These are phyloP conservation scores for Silene noctiflora DNA, from an alignment of 179 eudicot genomes.

Conservation along the genomic window DNA sequence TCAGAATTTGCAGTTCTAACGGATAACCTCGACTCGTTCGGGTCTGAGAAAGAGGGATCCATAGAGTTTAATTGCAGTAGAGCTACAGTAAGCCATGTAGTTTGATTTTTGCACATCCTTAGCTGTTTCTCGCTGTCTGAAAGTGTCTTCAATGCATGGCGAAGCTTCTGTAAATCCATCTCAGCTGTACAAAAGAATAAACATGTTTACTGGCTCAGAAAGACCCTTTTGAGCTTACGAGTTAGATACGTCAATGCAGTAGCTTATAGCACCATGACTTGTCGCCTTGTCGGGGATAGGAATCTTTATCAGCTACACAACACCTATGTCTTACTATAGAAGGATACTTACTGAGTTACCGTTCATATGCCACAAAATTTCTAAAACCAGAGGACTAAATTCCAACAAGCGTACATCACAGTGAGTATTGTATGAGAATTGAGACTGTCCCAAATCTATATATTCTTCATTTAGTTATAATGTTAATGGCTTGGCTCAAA, in stretches of 20 bases:
- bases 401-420: background rate
- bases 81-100: constrained; percentile 94
- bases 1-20: constrained; percentile 48
- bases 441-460: no score
- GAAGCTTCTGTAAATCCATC: constrained; percentile 74
- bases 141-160: constrained; percentile 68
- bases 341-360: background rate
- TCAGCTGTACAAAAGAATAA: constrained; percentile 52
- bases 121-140: constrained; percentile 90
- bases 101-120: constrained; percentile 71
- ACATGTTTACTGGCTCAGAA: constrained; percentile 15
- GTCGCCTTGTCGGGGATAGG: no score
- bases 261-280: background rate
- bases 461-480: no score
- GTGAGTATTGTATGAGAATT: no score
- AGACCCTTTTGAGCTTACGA: background rate
- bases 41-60: constrained; percentile 46
- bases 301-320: no score
- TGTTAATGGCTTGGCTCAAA: no score
- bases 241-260: background rate
- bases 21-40: constrained; percentile 50
- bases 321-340: no score
- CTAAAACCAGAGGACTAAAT: background rate
- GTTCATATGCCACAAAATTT: background rate
- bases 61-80: constrained; percentile 76